These are phyloP conservation scores for Daldinia caldariorum DNA, from an alignment of 495 filamentous ascomycete genomes.

Conservation along the genomic window DNA sequence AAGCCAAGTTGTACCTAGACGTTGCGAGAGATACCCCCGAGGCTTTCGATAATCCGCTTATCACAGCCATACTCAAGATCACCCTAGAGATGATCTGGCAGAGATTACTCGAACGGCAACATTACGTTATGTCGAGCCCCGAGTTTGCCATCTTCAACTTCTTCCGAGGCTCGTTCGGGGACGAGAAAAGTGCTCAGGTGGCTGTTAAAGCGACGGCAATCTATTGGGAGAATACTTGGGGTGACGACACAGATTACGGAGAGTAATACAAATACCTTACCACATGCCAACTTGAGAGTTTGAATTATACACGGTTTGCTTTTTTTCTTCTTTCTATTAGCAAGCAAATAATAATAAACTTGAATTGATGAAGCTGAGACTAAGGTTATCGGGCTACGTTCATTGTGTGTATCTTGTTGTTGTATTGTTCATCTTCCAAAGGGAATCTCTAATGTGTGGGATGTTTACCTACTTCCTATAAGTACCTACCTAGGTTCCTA, in stretches of 20 bases:
- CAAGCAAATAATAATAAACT: no score
- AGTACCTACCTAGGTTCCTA: no score
- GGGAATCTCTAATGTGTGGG: no score
- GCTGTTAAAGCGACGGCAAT: conserved; percentile 55
- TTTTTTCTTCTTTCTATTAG: no score
- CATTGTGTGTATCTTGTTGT: no score
- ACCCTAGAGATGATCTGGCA: conserved; percentile 69
- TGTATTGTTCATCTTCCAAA: no score
- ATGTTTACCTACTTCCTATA: no score
- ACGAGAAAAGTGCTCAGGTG: conserved; percentile 53
- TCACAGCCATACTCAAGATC: conserved; percentile 63
- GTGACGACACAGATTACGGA: background rate
- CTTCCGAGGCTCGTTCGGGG: conserved; percentile 56
- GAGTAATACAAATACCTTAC: no score
- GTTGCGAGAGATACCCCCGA: conserved; percentile 72
- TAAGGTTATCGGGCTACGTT: no score
- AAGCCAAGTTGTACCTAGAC: conserved; percentile 61
- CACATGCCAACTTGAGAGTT: no score
- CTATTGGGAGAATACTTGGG: conserved; percentile 55
- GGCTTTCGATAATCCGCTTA: conserved; percentile 61
- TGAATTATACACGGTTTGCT: no score
- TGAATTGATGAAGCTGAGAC: no score
- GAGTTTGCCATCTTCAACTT: conserved; percentile 86
- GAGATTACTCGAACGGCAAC: conserved; percentile 66
- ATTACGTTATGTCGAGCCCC: conserved; percentile 71